These are phyloP conservation scores for Solanum hybrid DNA, from an alignment of 305 asterid species.

Conservation along the genomic window DNA sequence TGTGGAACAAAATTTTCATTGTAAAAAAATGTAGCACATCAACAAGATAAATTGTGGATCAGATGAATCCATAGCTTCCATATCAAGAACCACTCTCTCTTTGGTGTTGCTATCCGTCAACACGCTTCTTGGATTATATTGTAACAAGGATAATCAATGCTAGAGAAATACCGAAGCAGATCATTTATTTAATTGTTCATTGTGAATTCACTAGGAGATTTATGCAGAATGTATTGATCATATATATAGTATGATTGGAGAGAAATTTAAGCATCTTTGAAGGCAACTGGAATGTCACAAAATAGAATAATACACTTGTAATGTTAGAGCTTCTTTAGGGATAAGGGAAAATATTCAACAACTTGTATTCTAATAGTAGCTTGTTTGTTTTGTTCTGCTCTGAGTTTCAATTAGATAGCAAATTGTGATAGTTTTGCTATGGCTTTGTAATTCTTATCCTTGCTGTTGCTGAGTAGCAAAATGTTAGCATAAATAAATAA, in stretches of 20 bases:
- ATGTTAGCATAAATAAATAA: neutral
- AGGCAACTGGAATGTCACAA: neutral
- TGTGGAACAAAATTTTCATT: neutral
- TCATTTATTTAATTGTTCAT: neutral
- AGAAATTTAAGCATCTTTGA: neutral
- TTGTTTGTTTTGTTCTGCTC: neutral
- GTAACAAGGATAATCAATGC: neutral
- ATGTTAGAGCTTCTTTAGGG: neutral
- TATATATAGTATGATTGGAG: too few relatives aligned
- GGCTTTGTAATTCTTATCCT: neutral
- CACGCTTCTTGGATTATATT: neutral
- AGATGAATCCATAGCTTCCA: neutral
- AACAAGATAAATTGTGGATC: neutral
- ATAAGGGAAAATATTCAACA: neutral
- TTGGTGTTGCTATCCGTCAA: neutral
- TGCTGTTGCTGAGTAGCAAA: neutral
- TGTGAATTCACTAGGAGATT: neutral
- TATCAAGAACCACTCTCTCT: neutral
- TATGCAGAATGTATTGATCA: neutral
- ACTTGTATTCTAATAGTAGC: neutral
- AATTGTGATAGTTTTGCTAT: neutral
- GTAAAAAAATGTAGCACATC: neutral
- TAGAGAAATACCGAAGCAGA: neutral
- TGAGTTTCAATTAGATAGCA: neutral
- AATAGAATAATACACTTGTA: neutral